Base-by-base conservation (phyloP, 78 protist genomes). In the Guillardia theta region DNA sequence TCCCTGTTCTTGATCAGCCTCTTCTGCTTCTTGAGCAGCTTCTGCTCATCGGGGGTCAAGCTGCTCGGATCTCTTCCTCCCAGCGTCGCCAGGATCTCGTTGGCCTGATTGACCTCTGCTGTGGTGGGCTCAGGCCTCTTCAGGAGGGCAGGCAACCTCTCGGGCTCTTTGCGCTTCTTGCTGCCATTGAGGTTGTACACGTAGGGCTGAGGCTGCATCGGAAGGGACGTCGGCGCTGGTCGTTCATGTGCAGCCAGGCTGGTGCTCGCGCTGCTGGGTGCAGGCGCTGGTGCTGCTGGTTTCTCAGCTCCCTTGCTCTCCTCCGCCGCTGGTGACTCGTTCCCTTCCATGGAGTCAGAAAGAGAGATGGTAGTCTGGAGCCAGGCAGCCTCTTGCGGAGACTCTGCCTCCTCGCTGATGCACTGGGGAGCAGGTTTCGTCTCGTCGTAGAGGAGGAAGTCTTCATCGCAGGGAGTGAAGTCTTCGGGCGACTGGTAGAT, bases 1-100 rank as follows among this genome's bases (percentile, higher is more conserved):
- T 96, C 97, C 58, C 97, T 87, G 80, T 96, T 96, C 92, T 96
- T 96, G 88, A 96, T 93, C 41, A 96, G 88, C 54, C 97, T 94
- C 93, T 88, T 80, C 88, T 93, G 97, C 50, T 78, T 78, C 48
- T 78, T 78, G 24, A 78, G 8, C 90, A 43, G 90, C 90, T 78
- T 78, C 0, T 44, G 50, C 48, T 78, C 90, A 22, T 78, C 90
- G 45, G 90, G 50, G 37, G 90, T 24, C 90, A 78, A 19, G 43
- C 53, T 78, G 24, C 53, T 44, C 1, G 90, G 90, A 43, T 78
- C 90, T 27, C 39, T 46, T 22, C 45, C 6, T 1, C 6, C n/a
- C 5, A 12, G 22, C 10, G 83, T 43, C 6, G 83, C 83, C 9
- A 70, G 4, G 1, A 53, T 53, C 12, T 53, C 62, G 62, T 53